A percentile compares a stretch with the other conserved stretches of the same genome.
Conservation (phyloP, 768 basidiomycete species). For the Tulasnella sp. region DNA sequence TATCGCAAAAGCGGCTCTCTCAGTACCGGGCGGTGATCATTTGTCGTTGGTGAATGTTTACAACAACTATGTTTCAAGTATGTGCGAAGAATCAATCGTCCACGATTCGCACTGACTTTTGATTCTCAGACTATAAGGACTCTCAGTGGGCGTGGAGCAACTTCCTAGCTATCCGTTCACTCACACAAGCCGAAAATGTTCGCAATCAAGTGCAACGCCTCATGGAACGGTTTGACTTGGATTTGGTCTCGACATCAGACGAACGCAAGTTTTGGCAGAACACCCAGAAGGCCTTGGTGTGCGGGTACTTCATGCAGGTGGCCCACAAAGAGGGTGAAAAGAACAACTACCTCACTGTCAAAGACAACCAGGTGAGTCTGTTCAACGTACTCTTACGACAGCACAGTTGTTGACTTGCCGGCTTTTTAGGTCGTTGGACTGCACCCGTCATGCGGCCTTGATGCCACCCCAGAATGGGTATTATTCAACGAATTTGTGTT, state of each 20-base stretch:
- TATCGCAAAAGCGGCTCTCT: conserved; percentile 77
- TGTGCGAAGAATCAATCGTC: conserved; percentile 25
- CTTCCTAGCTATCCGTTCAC: conserved; percentile 73
- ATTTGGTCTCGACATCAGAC: conserved; percentile 59
- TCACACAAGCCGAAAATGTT: conserved; percentile 89
- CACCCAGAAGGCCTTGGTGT: conserved; percentile 75
- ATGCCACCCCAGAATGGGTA: conserved; percentile 86
- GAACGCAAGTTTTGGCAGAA: conserved; percentile 62
- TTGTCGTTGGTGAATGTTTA: conserved; percentile 91
- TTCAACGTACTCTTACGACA: not conserved
- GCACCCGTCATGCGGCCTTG: conserved; percentile 83
- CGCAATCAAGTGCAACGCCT: conserved; percentile 77
- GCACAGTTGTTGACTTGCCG: conserved; percentile 23
- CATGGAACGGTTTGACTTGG: conserved; percentile 87
- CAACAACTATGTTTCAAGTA: conserved; percentile 82
- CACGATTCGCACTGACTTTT: not conserved
- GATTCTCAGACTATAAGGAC: conserved; percentile 56
- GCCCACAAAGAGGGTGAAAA: conserved; percentile 94
- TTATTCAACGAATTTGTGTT: conserved; percentile 91
- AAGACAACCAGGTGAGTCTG: conserved; percentile 76
- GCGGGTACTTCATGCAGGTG: conserved; percentile 97
- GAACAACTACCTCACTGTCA: conserved; percentile 79
- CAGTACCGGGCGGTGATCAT: conserved; percentile 95
- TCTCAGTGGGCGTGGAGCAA: conserved; percentile 88
- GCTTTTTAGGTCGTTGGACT: conserved; percentile 51